Evolutionary conservation across 169 alveolate genomes (phyloP), one percentile per base, ranked within the genome.

Genomic region (Blepharisma undulans): DNA sequence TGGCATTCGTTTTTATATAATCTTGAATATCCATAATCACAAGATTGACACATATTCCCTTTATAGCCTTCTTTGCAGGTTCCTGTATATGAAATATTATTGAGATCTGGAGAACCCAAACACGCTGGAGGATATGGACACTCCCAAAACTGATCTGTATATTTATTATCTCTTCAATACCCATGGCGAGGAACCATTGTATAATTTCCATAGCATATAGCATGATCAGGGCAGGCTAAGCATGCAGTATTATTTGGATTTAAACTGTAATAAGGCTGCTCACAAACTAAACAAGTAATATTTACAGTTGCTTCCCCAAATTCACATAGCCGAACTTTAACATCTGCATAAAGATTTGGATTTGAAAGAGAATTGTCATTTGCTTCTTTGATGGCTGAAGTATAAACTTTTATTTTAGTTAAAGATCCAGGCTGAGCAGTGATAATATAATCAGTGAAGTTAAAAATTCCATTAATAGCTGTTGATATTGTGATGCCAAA

Each of bases 151-250:
- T 74, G 84, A 12, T 90, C 92, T 22, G 93, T 72, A 7, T 30
- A n/a, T n/a, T 72, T 88, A 29, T 30, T 74, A 14, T 30, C 30
- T 74, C 96, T 94, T 94, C 96, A 94, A 74, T 84, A 94, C n/a
- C 95, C 95, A 25, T 89, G 76, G 74, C 80, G 89, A 12, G 95
- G 93, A 1, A 89, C 92, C 1, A 94, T 92, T 30, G 22, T 59
- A 78, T 22, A n/a, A 22, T 92, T 93, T 25, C 96, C 96, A 4
- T 61, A 22, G 72, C 96, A 94, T 18, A 77, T 72, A 2, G 95
- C 94, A 60, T 84, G 79, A 10, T 16, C 66, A 22, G 86, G 91
- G 30, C 91, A 87, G 16, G 25, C 19, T 27, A 22, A 14, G 71
- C 91, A 87, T 27, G 72, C 74, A 25, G 25, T 25, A 14, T 19